Evolutionary conservation across 352 stramenopile species (phyloP).

Genomic region (Pythium guiyangense): DNA sequence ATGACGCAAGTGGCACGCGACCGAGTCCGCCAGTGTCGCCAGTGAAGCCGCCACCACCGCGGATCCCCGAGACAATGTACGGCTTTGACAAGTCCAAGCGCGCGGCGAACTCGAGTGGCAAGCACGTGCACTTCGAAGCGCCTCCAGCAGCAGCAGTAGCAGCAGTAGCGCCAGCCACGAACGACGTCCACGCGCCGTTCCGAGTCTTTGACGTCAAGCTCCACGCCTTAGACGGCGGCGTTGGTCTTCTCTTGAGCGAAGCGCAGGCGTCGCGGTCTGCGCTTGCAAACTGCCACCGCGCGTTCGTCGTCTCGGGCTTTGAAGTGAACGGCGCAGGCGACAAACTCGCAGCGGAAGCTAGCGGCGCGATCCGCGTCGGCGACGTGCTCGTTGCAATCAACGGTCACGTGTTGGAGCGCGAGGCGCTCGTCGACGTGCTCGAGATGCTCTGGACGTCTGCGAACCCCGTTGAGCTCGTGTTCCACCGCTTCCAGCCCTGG

Average conservation of each 20-base stretch:
- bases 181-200: slow-evolving; percentile 18
- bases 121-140: background rate
- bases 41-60: background rate
- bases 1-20: background rate
- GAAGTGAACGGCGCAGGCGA: slow-evolving; percentile 55
- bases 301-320: slow-evolving; percentile 53
- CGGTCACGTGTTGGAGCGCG: slow-evolving; percentile 28
- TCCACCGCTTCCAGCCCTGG: slow-evolving; percentile 60
- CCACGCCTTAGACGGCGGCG: slow-evolving; percentile 60
- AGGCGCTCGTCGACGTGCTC: slow-evolving; percentile 52
- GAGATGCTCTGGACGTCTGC: slow-evolving; percentile 65
- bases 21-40: background rate
- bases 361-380: slow-evolving; percentile 50
- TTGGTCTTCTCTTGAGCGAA: slow-evolving; percentile 59
- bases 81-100: slow-evolving; percentile 6
- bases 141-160: no score
- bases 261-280: slow-evolving; percentile 5
- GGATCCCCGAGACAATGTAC: slow-evolving; percentile 13
- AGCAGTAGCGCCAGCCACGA: background rate
- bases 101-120: background rate
- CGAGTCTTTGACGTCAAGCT: slow-evolving; percentile 54
- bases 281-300: slow-evolving; percentile 14
- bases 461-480: slow-evolving; percentile 63
- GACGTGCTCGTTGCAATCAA: slow-evolving; percentile 70
- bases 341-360: slow-evolving; percentile 68